phyloP scores from a whole-genome alignment of 768 basidiomycete genomes.

The Phanerochaete carnosa region DNA sequence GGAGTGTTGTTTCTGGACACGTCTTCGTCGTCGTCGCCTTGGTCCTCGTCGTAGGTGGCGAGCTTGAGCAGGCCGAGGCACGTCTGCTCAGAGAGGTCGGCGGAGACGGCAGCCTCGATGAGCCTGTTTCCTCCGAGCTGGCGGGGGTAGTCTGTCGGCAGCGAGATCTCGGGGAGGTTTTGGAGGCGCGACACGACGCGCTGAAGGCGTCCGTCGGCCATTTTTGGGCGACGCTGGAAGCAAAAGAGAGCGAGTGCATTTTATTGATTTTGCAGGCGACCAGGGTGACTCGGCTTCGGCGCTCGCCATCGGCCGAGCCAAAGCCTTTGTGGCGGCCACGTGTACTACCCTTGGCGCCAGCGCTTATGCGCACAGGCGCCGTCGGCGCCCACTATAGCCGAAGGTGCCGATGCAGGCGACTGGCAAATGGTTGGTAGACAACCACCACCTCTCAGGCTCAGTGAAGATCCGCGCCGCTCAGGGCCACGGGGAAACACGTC shows the following conservation, averaged over 20 bases:
- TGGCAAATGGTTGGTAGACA: no score
- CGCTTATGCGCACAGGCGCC: not conserved
- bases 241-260: not conserved
- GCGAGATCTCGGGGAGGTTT: constrained; percentile 82
- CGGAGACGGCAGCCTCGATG: constrained; percentile 78
- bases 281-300: constrained; percentile 5
- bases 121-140: constrained; percentile 69
- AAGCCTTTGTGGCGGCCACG: constrained; percentile 4
- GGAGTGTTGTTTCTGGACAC: constrained; percentile 40
- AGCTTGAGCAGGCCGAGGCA: constrained; percentile 81
- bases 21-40: constrained; percentile 42
- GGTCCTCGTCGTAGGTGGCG: constrained; percentile 65
- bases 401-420: no score
- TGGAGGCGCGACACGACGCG: constrained; percentile 66
- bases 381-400: no score
- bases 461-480: no score
- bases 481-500: no score
- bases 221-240: not conserved
- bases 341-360: not conserved
- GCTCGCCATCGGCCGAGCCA: not conserved
- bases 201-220: constrained; percentile 31
- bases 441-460: no score
- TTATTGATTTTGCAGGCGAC: not conserved
- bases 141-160: constrained; percentile 95
- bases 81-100: constrained; percentile 70